Evolutionary conservation across 176 grass and related monocot genomes (phyloP), one percentile per base, ranked within the genome.

Genomic region (Ampelocalamus luodianensis): DNA sequence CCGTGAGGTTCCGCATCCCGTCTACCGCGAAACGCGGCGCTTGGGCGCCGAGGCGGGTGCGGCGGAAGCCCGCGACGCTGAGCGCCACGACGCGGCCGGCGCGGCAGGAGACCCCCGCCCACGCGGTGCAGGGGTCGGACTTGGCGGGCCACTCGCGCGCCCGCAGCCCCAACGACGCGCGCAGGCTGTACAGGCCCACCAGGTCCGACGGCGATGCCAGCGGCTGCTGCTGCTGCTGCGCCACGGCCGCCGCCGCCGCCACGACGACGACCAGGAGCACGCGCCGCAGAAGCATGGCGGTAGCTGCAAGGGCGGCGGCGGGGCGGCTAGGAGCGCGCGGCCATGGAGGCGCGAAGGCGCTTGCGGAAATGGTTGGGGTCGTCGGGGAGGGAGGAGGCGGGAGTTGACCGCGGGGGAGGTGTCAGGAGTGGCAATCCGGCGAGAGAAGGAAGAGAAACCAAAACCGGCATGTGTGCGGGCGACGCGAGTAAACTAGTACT

Each of bases 71-170:
- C 6, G 91, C 75, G 84, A 99, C 63, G 39, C 56, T 80, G 77
- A 99, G 15, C 5, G 22, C 42, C 9, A 95, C 86, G 36, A 99
- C 96, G 70, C 96, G 93, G 79, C 91, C 93, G 23, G 15, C 51
- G 66, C 72, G 59, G 90, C 96, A 99, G 32, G 18, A 4, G 65
- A 99, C 86, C 60, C 96, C 96, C 0, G 22, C 5, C 96, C 96
- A 99, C 5, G 46, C 0, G 0, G 53, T 6, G 85, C 96, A 99
- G 3, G 96, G 93, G 88, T 94, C 90, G 2, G 81, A 42, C 79
- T 26, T 83, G 0, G 68, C 56, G 12, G 96, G 96, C 96, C 96
- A 99, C 34, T 99, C 84, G 22, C 84, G 71, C 18, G 90, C 86
- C 0, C 93, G 96, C 20, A 95, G 48, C 1, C 88, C 88, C 49